phyloP scores from a whole-genome alignment of 345 rosid genomes.

The Brassica napus region Da-Ae NC_063436.1:9592001-9592500 shows the following conservation, averaged over 20 bases:
- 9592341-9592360: conserved; percentile 13
- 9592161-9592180: background rate
- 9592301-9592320: background rate
- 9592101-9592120: conserved; percentile 44
- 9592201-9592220: background rate
- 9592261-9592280: conserved; percentile 19
- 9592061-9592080: conserved; percentile 40
- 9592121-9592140: conserved; percentile 20
- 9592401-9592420: conserved; percentile 2
- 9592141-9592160: conserved; percentile 9
- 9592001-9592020: conserved; percentile 48
- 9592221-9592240: conserved; percentile 26
- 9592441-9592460: conserved; percentile 12
- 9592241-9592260: conserved; percentile 17
- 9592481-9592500: conserved; percentile 20
- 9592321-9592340: conserved; percentile 11
- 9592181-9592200: conserved; percentile 7
- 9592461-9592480: conserved; percentile 33
- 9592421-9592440: conserved; percentile 25
- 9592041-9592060: conserved; percentile 25
- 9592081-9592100: conserved; percentile 44
- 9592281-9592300: no score
- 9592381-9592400: conserved; percentile 12
- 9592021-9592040: conserved; percentile 30
- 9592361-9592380: conserved; percentile 15